A percentile compares a stretch with the other conserved stretches of the same genome.
Evolutionary conservation across 257 asterid species (phyloP).

Genomic region (Ophiorrhiza pumila): DNA sequence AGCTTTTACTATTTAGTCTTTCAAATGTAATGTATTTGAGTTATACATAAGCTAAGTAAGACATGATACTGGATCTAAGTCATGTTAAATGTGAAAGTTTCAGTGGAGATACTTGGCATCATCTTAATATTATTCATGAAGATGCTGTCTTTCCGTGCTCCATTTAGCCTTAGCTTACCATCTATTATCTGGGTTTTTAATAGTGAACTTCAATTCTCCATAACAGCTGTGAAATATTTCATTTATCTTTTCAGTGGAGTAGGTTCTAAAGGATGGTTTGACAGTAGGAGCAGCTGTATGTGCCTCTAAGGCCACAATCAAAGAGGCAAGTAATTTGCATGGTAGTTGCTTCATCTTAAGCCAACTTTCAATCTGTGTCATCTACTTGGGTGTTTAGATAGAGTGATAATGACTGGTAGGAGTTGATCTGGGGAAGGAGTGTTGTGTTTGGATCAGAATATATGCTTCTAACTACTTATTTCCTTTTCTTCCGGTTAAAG

Average conservation of each 20-base stretch:
- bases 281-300: conserved; percentile 94
- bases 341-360: not conserved
- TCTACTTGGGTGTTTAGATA: not conserved
- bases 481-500: too few species aligned
- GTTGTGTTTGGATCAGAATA: not conserved
- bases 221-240: not conserved
- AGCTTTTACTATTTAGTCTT: not conserved
- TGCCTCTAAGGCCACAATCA: conserved; percentile 95
- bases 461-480: not conserved
- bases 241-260: conserved; percentile 9
- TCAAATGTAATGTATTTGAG: too few species aligned
- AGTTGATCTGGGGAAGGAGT: not conserved
- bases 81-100: not conserved
- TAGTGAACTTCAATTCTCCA: not conserved
- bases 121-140: not conserved
- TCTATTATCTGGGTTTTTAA: not conserved
- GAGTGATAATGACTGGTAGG: not conserved
- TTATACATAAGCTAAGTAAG: not conserved
- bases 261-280: conserved; percentile 88
- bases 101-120: not conserved
- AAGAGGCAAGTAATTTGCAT: conserved; percentile 50
- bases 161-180: not conserved
- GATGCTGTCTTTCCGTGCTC: not conserved
- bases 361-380: not conserved
- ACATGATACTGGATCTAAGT: not conserved